These are phyloP conservation scores for Lentinula sp. DNA, from an alignment of 768 basidiomycete species.

Conservation along the genomic window DNA sequence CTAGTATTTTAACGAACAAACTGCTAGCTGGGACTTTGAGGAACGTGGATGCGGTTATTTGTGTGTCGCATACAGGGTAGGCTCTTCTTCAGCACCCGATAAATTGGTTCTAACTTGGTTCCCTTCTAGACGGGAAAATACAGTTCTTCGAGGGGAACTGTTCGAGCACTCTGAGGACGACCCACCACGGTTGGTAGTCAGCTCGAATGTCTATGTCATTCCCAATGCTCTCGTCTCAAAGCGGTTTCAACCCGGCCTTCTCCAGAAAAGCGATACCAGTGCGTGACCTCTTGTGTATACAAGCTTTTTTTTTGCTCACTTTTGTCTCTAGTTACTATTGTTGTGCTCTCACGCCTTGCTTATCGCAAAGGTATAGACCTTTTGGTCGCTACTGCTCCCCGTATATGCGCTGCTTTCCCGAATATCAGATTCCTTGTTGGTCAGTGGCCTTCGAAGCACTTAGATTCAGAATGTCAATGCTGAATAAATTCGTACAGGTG, in stretches of 20 bases:
- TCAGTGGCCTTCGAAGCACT: conserved; percentile 20
- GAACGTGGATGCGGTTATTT: conserved; percentile 92
- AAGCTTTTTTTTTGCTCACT: not conserved
- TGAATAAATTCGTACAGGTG: conserved; percentile 42
- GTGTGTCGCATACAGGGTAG: conserved; percentile 95
- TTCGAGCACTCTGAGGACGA: conserved; percentile 46
- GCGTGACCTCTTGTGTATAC: conserved; percentile 15
- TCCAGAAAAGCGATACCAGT: conserved; percentile 51
- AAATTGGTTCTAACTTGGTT: not conserved
- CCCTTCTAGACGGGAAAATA: conserved; percentile 86
- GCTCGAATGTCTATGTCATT: conserved; percentile 78
- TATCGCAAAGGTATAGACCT: conserved; percentile 97
- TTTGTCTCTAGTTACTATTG: conserved; percentile 67
- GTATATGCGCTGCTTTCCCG: conserved; percentile 80
- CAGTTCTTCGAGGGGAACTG: conserved; percentile 79
- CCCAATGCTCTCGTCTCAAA: conserved; percentile 89
- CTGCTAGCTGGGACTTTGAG: conserved; percentile 79
- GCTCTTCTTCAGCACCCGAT: conserved; percentile 14
- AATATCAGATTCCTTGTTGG: conserved; percentile 88
- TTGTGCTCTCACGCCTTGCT: conserved; percentile 84
- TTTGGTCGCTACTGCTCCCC: conserved; percentile 86
- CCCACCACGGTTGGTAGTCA: conserved; percentile 37
- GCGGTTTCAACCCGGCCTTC: conserved; percentile 68
- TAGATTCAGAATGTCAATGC: not conserved
- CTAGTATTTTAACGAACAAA: conserved; percentile 96